phyloP scores from a whole-genome alignment of 768 basidiomycete species.

The Macrolepiota fuliginosa region DNA sequence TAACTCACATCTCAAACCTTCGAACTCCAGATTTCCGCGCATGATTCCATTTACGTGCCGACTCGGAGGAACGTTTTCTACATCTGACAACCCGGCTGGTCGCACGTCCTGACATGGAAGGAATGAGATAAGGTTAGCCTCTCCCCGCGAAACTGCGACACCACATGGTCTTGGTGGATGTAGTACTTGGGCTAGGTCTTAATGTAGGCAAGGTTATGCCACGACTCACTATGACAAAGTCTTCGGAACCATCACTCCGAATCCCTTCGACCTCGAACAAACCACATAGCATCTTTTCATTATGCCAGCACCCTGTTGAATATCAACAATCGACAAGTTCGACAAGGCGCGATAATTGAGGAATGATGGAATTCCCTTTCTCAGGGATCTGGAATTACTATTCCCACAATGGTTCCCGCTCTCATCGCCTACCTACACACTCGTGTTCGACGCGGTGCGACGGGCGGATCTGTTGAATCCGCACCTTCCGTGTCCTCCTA shows the following conservation, averaged over 20 bases:
- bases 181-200: not conserved
- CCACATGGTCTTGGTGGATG: not conserved
- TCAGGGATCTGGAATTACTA: not conserved
- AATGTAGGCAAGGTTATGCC: not conserved
- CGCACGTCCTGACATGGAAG: not conserved
- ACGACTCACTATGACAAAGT: not conserved
- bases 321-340: not conserved
- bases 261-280: not conserved
- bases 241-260: not conserved
- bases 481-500: not conserved
- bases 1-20: not conserved
- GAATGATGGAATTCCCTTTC: not conserved
- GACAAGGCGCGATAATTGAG: not conserved
- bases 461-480: not conserved
- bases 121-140: too few relatives aligned
- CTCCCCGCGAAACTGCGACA: not conserved
- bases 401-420: too few relatives aligned
- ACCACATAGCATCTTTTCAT: not conserved
- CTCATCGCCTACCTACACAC: not conserved
- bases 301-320: not conserved
- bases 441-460: not conserved
- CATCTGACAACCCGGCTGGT: not conserved
- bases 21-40: not conserved
- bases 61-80: not conserved
- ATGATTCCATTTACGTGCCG: not conserved